A percentile compares a stretch with the other conserved stretches of the same genome.
Conservation (phyloP, 805 yeast genomes). For the Pichia rugopelliculosa region DNA sequence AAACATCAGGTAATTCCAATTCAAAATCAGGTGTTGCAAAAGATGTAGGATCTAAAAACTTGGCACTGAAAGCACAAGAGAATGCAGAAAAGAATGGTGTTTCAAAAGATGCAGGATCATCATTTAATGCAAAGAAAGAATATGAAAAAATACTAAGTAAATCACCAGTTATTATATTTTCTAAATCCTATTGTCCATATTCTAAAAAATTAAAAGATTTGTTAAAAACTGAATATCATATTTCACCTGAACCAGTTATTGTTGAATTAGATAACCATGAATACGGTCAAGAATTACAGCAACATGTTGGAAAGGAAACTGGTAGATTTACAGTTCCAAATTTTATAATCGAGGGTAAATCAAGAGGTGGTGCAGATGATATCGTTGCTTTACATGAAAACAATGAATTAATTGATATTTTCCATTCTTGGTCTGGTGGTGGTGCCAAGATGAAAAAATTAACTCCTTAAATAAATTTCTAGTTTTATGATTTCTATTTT, state of each 20-base stretch:
- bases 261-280: slow-evolving; percentile 80
- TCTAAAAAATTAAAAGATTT: slow-evolving; percentile 65
- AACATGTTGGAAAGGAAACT: slow-evolving; percentile 55
- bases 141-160: slow-evolving; percentile 48
- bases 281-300: slow-evolving; percentile 70
- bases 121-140: slow-evolving; percentile 45
- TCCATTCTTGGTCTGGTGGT: slow-evolving; percentile 60
- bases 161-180: slow-evolving; percentile 61
- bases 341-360: slow-evolving; percentile 61
- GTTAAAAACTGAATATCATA: slow-evolving; percentile 52
- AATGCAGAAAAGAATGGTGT: slow-evolving; percentile 5
- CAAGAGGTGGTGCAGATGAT: slow-evolving; percentile 89
- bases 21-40: background rate
- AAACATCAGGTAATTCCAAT: background rate
- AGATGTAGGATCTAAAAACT: background rate
- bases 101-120: slow-evolving; percentile 4
- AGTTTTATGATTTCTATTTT: background rate
- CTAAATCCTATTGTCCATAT: slow-evolving; percentile 65
- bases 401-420: slow-evolving; percentile 42
- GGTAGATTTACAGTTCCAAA: slow-evolving; percentile 91
- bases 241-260: slow-evolving; percentile 63
- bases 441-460: slow-evolving; percentile 39
- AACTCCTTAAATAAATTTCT: background rate
- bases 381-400: slow-evolving; percentile 53
- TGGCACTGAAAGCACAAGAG: slow-evolving; percentile 6